Evolutionary conservation across 208 protist species (phyloP).

Genomic region (Tritrichomonas musculus): DNA sequence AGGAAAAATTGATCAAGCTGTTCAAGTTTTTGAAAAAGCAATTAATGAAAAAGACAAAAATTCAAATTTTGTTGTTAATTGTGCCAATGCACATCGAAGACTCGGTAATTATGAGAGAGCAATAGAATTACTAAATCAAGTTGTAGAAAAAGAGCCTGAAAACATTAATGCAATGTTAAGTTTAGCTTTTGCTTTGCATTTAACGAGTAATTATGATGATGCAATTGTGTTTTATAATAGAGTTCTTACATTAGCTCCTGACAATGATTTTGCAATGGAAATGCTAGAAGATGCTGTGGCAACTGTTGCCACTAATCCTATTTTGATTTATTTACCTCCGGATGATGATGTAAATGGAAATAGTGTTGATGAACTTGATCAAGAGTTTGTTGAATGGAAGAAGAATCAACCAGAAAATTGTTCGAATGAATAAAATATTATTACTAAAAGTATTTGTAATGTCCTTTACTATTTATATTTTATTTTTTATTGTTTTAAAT

Average conservation of each 20-base stretch:
- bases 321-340: background rate
- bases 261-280: background rate
- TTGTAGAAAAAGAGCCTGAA: background rate
- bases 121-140: background rate
- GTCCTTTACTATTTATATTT: too few relatives aligned
- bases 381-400: too few relatives aligned
- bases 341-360: too few relatives aligned
- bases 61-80: background rate
- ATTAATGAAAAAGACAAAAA: background rate
- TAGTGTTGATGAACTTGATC: too few relatives aligned
- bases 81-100: background rate
- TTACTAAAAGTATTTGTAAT: too few relatives aligned
- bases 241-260: background rate
- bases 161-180: background rate
- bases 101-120: background rate
- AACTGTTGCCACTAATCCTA: background rate
- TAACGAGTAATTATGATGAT: background rate
- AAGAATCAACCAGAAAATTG: too few relatives aligned
- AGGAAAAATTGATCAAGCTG: background rate
- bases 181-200: background rate
- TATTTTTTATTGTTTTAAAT: too few relatives aligned
- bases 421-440: too few relatives aligned
- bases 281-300: background rate
- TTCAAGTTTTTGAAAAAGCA: background rate
- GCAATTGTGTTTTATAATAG: background rate